These are phyloP conservation scores for Phytopythium helicoides DNA, from an alignment of 352 stramenopile genomes.

Conservation along the genomic window DNA sequence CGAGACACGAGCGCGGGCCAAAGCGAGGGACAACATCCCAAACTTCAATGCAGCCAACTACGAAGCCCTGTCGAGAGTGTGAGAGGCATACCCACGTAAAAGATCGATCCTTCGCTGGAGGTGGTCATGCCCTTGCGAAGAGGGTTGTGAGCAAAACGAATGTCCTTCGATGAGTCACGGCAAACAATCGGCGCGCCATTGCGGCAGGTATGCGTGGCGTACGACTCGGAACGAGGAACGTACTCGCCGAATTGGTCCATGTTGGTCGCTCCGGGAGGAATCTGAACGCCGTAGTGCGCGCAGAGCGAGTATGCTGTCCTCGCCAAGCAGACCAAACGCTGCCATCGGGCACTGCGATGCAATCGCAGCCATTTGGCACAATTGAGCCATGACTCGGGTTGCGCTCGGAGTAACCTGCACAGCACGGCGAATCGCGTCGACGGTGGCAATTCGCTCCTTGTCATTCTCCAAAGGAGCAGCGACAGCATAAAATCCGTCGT, in stretches of 20 bases:
- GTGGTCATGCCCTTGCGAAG: conserved; percentile 35
- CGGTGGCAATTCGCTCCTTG: conserved; percentile 37
- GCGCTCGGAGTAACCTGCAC: conserved; percentile 38
- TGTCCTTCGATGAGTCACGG: conserved; percentile 53
- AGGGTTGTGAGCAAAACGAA: conserved; percentile 65
- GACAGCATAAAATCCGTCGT: conserved; percentile 30
- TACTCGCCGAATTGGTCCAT: conserved; percentile 4
- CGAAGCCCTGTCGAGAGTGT: conserved; percentile 65
- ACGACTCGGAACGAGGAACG: conserved; percentile 39
- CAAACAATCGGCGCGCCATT: conserved; percentile 61
- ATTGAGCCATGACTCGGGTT: conserved; percentile 52
- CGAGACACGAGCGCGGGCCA: conserved; percentile 41
- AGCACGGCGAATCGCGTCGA: conserved; percentile 39
- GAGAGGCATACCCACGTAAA: conserved; percentile 83
- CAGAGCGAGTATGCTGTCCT: conserved; percentile 52
- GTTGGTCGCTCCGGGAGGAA: not conserved
- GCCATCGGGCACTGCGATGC: conserved; percentile 65
- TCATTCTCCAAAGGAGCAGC: conserved; percentile 60
- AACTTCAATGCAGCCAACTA: conserved; percentile 70
- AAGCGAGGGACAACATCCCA: conserved; percentile 45
- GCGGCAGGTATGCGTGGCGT: conserved; percentile 70
- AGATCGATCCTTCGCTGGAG: conserved; percentile 33
- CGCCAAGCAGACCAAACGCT: conserved; percentile 60
- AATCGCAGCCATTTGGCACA: conserved; percentile 79
- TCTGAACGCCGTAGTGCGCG: conserved; percentile 39